These are phyloP conservation scores for Scleroderma bovista DNA, from an alignment of 768 basidiomycete genomes.

Conservation along the genomic window DNA sequence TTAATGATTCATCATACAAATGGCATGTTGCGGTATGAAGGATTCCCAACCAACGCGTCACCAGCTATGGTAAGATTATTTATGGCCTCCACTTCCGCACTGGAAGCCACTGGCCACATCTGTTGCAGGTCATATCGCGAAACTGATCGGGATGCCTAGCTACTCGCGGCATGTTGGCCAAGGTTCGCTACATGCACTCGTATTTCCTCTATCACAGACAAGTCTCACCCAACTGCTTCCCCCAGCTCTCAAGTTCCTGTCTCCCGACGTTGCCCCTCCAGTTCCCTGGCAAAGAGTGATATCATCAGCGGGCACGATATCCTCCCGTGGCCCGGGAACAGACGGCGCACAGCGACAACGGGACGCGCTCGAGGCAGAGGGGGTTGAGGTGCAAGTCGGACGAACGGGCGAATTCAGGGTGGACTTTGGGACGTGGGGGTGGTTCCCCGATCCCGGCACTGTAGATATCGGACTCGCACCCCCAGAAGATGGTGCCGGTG, in stretches of 20 bases:
- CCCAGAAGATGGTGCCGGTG: conserved; percentile 1
- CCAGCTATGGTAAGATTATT: conserved; percentile 57
- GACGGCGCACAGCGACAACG: conserved; percentile 71
- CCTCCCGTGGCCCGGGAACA: conserved; percentile 81
- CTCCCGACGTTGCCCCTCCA: conserved; percentile 51
- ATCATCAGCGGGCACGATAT: conserved; percentile 63
- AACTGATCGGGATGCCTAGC: conserved; percentile 1
- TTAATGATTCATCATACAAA: neutral
- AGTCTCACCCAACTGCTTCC: neutral
- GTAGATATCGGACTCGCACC: conserved; percentile 11
- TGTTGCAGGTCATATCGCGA: neutral
- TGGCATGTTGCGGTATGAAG: conserved; percentile 5
- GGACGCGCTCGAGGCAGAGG: conserved; percentile 74
- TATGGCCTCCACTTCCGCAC: conserved; percentile 2
- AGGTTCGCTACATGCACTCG: neutral
- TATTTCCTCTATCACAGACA: conserved; percentile 24
- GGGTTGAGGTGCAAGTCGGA: conserved; percentile 63
- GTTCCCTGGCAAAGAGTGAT: conserved; percentile 84
- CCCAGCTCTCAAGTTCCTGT: conserved; percentile 73
- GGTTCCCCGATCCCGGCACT: conserved; percentile 49
- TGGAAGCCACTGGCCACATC: neutral
- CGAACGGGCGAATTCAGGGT: conserved; percentile 55
- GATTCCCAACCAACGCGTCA: conserved; percentile 64
- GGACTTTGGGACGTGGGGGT: conserved; percentile 52
- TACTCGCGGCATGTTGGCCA: conserved; percentile 1